Evolutionary conservation across 176 grass and related monocot genomes (phyloP), one percentile per base, ranked within the genome.

Genomic region (Poa pratensis): DNA sequence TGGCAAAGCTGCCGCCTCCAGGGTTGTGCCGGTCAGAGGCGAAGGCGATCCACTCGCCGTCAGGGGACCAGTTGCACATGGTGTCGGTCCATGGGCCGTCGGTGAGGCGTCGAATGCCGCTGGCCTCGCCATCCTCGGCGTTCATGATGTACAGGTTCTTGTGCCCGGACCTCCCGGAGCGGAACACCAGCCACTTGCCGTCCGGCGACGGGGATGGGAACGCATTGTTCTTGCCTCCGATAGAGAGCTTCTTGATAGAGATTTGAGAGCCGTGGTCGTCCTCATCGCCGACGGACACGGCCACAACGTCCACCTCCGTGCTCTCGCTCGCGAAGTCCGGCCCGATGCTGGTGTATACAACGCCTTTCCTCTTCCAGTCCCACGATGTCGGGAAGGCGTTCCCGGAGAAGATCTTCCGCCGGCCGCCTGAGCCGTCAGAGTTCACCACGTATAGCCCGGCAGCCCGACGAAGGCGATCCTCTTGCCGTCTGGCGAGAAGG

Each of bases 101-200:
- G 0, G 93, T 98, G 26, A 98, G 91, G 49, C 75, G 91, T 9
- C 71, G 86, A 32, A 98, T 57, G 57, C 84, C 88, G 0, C 87
- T 84, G 51, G 82, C 83, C 84, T 98, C 96, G 4, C 96, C 96
- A 43, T 89, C 76, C 59, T 87, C 74, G 0, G 93, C 91, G 39
- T 98, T 88, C 88, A 95, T 92, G 68, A 98, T 89, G 85, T 95
- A 98, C 1, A 98, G 89, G 69, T 98, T 98, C 81, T 98, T 98
- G 80, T 94, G 86, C 17, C 96, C 96, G 0, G 89, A 90, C 42
- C 91, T 85, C 42, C 96, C 93, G 0, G 93, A 95, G 3, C 96
- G 89, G 87, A 98, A 98, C 28, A 98, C 96, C 20, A 98, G 49
- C 91, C 89, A 98, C 76, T 94, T 95, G 32, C 96, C 93, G 42